Percentiles rank a stretch among this genome's conserved stretches.
These are phyloP conservation scores for Arachnopeziza araneosa DNA, from an alignment of 2,329 filamentous ascomycete genomes.

Conservation along the genomic window DNA sequence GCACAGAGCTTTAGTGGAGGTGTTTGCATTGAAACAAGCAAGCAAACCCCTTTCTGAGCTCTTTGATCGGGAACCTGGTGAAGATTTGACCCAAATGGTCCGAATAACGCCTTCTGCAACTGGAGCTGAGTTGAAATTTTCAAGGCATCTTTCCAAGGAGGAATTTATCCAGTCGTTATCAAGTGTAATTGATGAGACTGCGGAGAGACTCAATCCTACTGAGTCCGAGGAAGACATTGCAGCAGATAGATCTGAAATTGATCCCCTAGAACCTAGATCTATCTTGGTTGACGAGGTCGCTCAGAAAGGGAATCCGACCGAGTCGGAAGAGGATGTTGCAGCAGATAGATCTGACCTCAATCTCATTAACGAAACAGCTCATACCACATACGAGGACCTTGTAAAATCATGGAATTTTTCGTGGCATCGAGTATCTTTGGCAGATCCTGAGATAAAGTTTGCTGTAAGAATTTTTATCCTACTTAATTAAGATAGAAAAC, in stretches of 20 bases:
- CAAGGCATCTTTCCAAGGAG: conserved; percentile 8
- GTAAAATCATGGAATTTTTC: conserved; percentile 43
- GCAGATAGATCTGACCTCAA: conserved; percentile 22
- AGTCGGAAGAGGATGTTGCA: conserved; percentile 26
- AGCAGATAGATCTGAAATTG: conserved; percentile 21
- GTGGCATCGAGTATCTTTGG: conserved; percentile 55
- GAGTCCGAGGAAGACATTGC: conserved; percentile 26
- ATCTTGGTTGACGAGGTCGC: conserved; percentile 4
- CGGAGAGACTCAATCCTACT: conserved; percentile 11
- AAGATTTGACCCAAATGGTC: conserved; percentile 21
- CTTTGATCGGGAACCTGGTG: conserved; percentile 10
- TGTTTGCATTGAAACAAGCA: conserved; percentile 42
- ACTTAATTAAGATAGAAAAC: not conserved
- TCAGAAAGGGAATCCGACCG: conserved; percentile 20
- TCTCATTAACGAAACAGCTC: conserved; percentile 16
- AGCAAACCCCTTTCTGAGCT: conserved; percentile 30
- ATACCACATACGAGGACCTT: conserved; percentile 23
- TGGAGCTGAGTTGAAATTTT: conserved; percentile 21
- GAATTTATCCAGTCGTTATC: conserved; percentile 10
- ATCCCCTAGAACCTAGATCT: conserved; percentile 14
- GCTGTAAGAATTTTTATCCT: conserved; percentile 47
- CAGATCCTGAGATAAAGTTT: conserved; percentile 61
- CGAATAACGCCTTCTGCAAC: conserved; percentile 20
- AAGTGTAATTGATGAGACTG: not conserved
- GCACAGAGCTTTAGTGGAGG: conserved; percentile 51